These are phyloP conservation scores for Trichoderma polysporum DNA, from an alignment of 2,329 filamentous ascomycete species.

Conservation along the genomic window DNA sequence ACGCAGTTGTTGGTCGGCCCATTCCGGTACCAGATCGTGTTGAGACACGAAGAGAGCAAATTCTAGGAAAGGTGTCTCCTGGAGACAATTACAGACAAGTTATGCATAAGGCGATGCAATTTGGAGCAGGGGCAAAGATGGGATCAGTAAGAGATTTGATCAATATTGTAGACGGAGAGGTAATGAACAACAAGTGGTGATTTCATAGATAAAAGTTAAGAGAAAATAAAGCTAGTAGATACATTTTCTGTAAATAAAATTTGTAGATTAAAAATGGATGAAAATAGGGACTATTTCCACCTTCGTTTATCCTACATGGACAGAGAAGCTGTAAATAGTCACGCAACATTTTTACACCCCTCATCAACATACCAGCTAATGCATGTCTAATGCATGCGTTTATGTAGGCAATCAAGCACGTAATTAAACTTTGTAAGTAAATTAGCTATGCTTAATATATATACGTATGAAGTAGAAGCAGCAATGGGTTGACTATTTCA, in stretches of 20 bases:
- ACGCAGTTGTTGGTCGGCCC: slow-evolving; percentile 54
- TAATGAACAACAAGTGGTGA: slow-evolving; percentile 45
- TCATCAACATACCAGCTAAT: too few relatives aligned
- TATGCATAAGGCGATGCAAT: slow-evolving; percentile 51
- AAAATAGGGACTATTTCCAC: background rate
- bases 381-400: too few relatives aligned
- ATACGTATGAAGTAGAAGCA: too few relatives aligned
- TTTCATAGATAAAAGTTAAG: background rate
- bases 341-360: too few relatives aligned
- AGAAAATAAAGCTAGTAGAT: too few relatives aligned
- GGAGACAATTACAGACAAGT: slow-evolving; percentile 55
- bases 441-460: too few relatives aligned
- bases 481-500: too few relatives aligned
- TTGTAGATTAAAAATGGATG: background rate
- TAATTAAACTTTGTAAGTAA: too few relatives aligned
- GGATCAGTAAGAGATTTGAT: slow-evolving; percentile 50
- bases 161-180: slow-evolving; percentile 48
- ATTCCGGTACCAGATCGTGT: slow-evolving; percentile 54
- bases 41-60: slow-evolving; percentile 50
- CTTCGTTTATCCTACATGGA: background rate
- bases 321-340: too few relatives aligned
- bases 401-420: too few relatives aligned
- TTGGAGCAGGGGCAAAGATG: slow-evolving; percentile 47
- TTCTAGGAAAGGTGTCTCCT: slow-evolving; percentile 56
- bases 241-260: background rate